These are phyloP conservation scores for Umbelopsis sp. DNA, from an alignment of 371 early-diverging fungal genomes.

Conservation along the genomic window DNA sequence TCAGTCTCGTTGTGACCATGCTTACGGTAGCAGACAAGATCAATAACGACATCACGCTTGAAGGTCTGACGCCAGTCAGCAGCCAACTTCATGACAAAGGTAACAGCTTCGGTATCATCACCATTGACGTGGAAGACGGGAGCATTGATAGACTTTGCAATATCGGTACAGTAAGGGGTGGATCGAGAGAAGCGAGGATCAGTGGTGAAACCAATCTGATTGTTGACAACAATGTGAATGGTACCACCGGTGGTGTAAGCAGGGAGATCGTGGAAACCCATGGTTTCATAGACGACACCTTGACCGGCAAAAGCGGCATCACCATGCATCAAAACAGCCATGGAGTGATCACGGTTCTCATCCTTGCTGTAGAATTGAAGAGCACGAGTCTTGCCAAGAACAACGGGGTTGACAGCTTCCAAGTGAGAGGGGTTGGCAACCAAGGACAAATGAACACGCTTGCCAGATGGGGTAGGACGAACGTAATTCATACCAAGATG, in stretches of 20 bases:
- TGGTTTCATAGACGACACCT: conserved; percentile 96
- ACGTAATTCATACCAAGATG: conserved; percentile 97
- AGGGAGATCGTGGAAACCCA: conserved; percentile 94
- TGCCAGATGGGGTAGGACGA: conserved; percentile 94
- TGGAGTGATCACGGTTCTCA: conserved; percentile 74
- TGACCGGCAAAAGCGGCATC: conserved; percentile 98
- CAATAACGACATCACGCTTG: conserved; percentile 95
- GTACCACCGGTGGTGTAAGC: conserved; percentile 96
- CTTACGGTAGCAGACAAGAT: conserved; percentile 95
- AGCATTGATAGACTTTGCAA: conserved; percentile 94
- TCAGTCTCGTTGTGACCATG: conserved; percentile 99
- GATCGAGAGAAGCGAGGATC: conserved; percentile 95
- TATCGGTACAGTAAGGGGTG: conserved; percentile 96
- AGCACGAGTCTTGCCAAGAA: conserved; percentile 95
- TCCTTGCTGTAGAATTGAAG: conserved; percentile 93
- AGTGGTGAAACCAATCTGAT: conserved; percentile 98
- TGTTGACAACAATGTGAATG: conserved; percentile 97
- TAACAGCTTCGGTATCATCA: conserved; percentile 96
- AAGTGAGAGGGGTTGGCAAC: conserved; percentile 98
- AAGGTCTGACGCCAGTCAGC: conserved; percentile 95
- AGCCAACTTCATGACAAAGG: conserved; percentile 90
- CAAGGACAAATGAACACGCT: conserved; percentile 93
- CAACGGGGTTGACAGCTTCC: conserved; percentile 98
- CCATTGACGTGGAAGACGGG: conserved; percentile 98
- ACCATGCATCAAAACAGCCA: conserved; percentile 95